Percentiles rank a stretch among this genome's conserved stretches.
These are phyloP conservation scores for Henningerozyma blattae DNA, from an alignment of 805 yeast genomes.

Conservation along the genomic window DNA sequence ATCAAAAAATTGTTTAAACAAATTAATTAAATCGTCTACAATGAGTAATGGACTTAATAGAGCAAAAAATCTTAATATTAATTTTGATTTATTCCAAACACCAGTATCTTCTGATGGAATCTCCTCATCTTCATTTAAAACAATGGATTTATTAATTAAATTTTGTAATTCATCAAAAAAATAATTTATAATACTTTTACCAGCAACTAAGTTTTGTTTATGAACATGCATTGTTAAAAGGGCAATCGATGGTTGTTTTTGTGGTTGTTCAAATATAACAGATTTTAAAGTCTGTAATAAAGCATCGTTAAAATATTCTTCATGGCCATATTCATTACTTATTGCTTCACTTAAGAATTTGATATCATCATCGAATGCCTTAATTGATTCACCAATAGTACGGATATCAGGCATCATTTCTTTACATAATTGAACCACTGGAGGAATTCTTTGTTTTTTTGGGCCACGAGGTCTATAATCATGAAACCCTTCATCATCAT, in stretches of 20 bases:
- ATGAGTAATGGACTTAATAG: constrained; percentile 49
- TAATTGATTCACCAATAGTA: constrained; percentile 45
- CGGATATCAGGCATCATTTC: constrained; percentile 39
- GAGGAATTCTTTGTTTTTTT: constrained; percentile 25
- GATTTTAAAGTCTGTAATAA: constrained; percentile 56
- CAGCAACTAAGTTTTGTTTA: constrained; percentile 50
- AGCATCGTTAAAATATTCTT: constrained; percentile 45
- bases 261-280: constrained; percentile 78
- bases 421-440: constrained; percentile 33
- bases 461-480: neutral
- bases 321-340: constrained; percentile 50
- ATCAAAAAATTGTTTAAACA: constrained; percentile 42
- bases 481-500: neutral
- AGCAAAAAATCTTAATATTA: constrained; percentile 58
- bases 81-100: constrained; percentile 58
- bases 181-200: constrained; percentile 56
- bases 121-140: constrained; percentile 11
- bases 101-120: constrained; percentile 35
- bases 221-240: constrained; percentile 56
- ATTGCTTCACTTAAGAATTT: constrained; percentile 59
- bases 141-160: constrained; percentile 29
- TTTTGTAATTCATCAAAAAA: constrained; percentile 53
- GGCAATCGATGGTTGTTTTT: constrained; percentile 64
- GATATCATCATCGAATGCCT: constrained; percentile 45
- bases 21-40: constrained; percentile 34